These are phyloP conservation scores for Buxus sempervirens DNA, from an alignment of 164 flowering plant genomes.

Conservation along the genomic window DNA sequence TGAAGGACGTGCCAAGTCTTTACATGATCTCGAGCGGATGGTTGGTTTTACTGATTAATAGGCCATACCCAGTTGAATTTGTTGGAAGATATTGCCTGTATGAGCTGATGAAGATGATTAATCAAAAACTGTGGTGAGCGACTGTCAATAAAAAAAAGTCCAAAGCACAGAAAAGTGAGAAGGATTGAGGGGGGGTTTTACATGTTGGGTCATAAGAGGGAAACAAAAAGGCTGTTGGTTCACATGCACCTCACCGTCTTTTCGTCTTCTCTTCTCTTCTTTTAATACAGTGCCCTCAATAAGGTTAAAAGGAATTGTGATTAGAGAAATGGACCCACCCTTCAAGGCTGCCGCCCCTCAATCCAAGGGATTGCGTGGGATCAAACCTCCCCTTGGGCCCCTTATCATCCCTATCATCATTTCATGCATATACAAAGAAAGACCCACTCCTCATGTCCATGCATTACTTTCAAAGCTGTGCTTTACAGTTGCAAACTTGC, in stretches of 20 bases:
- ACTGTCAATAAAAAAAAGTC: background rate
- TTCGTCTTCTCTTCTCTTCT: constrained; percentile 51
- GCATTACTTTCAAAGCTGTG: constrained; percentile 24
- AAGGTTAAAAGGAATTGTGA: constrained; percentile 23
- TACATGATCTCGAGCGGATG: background rate
- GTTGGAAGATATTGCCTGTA: no score
- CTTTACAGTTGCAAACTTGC: constrained; percentile 7
- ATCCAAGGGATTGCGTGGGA: constrained; percentile 49
- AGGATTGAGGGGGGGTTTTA: background rate
- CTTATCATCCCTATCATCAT: constrained; percentile 47
- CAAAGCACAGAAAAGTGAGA: background rate
- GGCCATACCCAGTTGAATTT: background rate
- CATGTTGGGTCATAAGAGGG: background rate
- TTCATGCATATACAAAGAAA: constrained; percentile 32
- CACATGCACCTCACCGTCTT: constrained; percentile 75
- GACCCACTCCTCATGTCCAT: constrained; percentile 38
- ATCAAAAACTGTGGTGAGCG: background rate
- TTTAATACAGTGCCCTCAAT: constrained; percentile 37
- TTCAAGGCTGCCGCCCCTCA: constrained; percentile 48
- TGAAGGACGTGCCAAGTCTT: no score
- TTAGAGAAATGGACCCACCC: constrained; percentile 20
- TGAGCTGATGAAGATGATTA: background rate
- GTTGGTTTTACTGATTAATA: background rate
- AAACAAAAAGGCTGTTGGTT: background rate
- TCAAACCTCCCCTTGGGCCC: constrained; percentile 30